These are phyloP conservation scores for Fusarium bactridioides DNA, from an alignment of 2,329 filamentous ascomycete genomes.

Conservation along the genomic window DNA sequence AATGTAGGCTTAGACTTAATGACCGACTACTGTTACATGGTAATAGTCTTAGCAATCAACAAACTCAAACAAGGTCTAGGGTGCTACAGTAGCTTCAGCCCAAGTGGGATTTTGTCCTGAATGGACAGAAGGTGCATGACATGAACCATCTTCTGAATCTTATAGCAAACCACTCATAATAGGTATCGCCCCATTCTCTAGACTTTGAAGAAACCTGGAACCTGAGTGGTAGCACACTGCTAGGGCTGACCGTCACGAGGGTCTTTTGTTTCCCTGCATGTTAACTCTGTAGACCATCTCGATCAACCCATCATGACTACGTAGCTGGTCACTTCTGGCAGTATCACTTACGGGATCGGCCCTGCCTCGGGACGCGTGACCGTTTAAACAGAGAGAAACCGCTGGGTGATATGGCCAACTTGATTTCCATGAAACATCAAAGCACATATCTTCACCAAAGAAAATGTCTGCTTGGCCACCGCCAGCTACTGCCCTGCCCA, in stretches of 20 bases:
- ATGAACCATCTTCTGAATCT: background rate
- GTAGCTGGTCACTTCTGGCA: too few relatives aligned
- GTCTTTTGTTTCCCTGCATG: too few relatives aligned
- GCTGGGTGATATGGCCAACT: background rate
- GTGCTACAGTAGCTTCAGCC: background rate
- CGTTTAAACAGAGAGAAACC: too few relatives aligned
- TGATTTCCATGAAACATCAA: background rate
- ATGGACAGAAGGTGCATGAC: background rate
- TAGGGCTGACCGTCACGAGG: background rate
- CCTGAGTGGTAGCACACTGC: background rate
- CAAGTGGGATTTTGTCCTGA: background rate
- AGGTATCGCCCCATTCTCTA: fast-evolving
- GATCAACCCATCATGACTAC: too few relatives aligned
- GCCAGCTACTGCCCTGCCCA: too few relatives aligned
- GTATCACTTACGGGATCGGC: too few relatives aligned
- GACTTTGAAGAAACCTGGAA: fast-evolving
- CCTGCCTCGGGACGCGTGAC: too few relatives aligned
- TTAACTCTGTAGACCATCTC: too few relatives aligned
- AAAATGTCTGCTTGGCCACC: background rate
- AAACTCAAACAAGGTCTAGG: background rate
- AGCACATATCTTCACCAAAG: background rate
- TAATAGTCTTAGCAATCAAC: background rate
- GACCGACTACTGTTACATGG: background rate
- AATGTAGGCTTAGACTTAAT: background rate
- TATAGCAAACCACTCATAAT: background rate